A percentile compares a stretch with the other conserved stretches of the same genome.
Conservation (phyloP, 371 early-diverging fungal species). For the Haplosporangium sp. region DNA sequence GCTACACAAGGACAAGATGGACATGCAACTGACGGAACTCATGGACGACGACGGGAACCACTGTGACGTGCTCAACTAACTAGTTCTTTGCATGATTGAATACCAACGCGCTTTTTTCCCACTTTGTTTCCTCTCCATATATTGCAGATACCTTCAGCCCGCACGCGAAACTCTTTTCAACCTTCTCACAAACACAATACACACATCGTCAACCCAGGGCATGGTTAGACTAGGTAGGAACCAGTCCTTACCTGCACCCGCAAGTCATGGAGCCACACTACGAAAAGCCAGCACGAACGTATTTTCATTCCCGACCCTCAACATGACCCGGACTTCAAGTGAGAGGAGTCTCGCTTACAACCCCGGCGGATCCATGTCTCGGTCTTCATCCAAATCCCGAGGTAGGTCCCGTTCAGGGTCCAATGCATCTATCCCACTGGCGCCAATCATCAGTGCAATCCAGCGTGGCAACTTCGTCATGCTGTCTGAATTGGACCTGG, state of each 20-base stretch:
- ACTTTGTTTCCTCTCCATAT: no score
- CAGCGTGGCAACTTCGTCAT: constrained; percentile 48
- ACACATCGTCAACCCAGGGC: constrained; percentile 8
- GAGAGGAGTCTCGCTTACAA: constrained; percentile 22
- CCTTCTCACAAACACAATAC: background rate
- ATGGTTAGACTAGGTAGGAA: constrained; percentile 49
- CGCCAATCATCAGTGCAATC: constrained; percentile 40
- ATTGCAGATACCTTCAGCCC: no score
- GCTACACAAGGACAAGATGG: no score
- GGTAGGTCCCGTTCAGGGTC: constrained; percentile 22
- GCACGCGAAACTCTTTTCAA: no score
- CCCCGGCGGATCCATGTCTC: constrained; percentile 17
- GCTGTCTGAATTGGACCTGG: constrained; percentile 50
- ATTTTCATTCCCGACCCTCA: constrained; percentile 52
- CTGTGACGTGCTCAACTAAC: no score
- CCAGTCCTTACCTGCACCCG: constrained; percentile 43
- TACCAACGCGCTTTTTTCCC: no score
- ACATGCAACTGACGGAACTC: no score
- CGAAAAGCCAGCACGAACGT: constrained; percentile 48
- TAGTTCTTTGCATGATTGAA: no score
- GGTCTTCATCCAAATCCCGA: constrained; percentile 39
- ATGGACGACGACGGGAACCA: no score
- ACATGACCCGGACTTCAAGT: constrained; percentile 42
- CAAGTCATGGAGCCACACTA: constrained; percentile 41
- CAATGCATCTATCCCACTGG: constrained; percentile 22